Base-by-base conservation (phyloP, 2,329 filamentous ascomycete genomes). In the Epichloe elymi region DNA sequence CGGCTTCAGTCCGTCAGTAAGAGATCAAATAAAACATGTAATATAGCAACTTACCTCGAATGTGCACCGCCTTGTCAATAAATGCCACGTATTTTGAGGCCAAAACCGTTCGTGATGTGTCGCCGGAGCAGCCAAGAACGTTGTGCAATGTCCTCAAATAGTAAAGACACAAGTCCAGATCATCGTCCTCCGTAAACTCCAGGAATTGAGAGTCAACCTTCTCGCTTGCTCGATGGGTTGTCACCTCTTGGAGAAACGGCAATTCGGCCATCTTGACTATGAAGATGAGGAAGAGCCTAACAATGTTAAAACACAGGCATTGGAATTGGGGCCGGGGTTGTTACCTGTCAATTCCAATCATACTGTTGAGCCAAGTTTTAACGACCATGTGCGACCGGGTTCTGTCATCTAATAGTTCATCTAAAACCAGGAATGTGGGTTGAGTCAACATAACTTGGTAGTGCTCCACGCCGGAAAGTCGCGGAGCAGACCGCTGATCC, bases 351-450 rank as follows among this genome's bases (percentile, higher is more conserved):
- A 82, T 74, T 3, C 80, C 79, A 51, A 79, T 66, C 59, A 82
- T 73, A 51, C 65, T 82, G 58, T 86, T 84, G 3, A 97, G 73
- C 90, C 91, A 96, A 46, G 79, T 82, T 59, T 84, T 85, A 39
- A 88, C 80, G 26, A 85, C 84, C 67, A 88, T 84, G 55, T 84
- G 88, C 14, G 85, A 70, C 58, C 90, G 86, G 2, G 82, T 84
- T 19, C 79, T 75, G 53, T 88, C 82, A 53, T 90, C 83, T 17
- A 79, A 68, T 1, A 97, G 71, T 1, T 83, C 77, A 65, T 97
- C 91, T 26, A 97, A 72, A 55, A 94, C 75, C 11, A 95, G 69
- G 55, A 96, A 85, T 17, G 95, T 67, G 1, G 91, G 91, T 47
- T 88, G 80, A 5, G 84, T 84, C 40, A 97, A 74, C 70, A 95